Evolutionary conservation across 768 basidiomycete species (phyloP).

Genomic region (Cubamyces lactineus): DNA sequence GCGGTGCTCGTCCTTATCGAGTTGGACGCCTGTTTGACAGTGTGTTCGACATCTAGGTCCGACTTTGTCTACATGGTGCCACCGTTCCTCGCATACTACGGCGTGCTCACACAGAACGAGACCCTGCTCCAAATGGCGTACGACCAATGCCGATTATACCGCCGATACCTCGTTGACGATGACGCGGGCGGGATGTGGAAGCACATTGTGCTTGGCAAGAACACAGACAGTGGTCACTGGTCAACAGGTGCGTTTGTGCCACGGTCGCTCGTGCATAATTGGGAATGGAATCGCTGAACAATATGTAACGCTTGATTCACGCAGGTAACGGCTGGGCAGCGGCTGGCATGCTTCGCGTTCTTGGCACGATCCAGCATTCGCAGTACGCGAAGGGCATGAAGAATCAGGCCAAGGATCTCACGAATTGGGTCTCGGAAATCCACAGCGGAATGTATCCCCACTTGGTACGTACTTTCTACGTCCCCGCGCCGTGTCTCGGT

Average conservation of each 20-base stretch:
- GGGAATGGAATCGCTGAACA: neutral
- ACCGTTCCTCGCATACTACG: conserved; percentile 87
- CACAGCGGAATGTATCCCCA: conserved; percentile 68
- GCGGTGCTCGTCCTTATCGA: neutral
- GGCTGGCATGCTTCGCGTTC: conserved; percentile 82
- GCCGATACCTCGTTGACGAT: conserved; percentile 60
- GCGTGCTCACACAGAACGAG: conserved; percentile 58
- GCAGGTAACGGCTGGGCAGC: conserved; percentile 90
- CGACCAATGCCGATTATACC: conserved; percentile 61
- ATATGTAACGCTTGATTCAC: too few species aligned
- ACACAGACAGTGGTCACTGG: conserved; percentile 72
- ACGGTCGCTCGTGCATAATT: neutral
- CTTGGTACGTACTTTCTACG: conserved; percentile 47
- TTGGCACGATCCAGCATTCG: conserved; percentile 71
- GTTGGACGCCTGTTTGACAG: neutral
- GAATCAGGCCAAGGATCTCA: conserved; percentile 59
- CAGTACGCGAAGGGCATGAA: conserved; percentile 52
- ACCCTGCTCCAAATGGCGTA: conserved; percentile 66
- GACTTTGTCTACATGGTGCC: conserved; percentile 88
- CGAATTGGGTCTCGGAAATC: conserved; percentile 71
- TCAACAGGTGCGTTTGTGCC: conserved; percentile 58
- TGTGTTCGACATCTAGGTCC: conserved; percentile 48
- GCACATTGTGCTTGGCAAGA: conserved; percentile 68
- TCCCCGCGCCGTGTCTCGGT: neutral
- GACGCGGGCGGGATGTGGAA: conserved; percentile 65